These are phyloP conservation scores for Marasmius fiardii DNA, from an alignment of 1,284 basidiomycete genomes.

Conservation along the genomic window DNA sequence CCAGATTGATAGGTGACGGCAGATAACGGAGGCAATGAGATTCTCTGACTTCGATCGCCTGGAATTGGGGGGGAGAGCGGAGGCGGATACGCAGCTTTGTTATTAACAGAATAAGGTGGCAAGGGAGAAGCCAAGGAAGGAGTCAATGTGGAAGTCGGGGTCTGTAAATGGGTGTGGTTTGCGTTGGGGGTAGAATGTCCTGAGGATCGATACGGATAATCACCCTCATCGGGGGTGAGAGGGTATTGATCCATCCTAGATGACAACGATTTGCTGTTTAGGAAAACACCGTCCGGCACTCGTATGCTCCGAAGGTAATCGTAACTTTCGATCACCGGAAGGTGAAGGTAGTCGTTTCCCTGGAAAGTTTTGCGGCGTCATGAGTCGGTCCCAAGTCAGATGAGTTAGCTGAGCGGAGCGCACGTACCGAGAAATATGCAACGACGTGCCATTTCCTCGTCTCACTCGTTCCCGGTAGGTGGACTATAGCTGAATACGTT, in stretches of 20 bases:
- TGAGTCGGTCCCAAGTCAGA: constrained; percentile 1
- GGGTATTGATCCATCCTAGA: constrained; percentile 40
- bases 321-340: constrained; percentile 67
- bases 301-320: constrained; percentile 62
- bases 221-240: constrained; percentile 30
- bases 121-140: too few relatives aligned
- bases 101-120: too few relatives aligned
- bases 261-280: constrained; percentile 58
- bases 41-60: constrained; percentile 21
- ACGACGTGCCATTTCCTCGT: constrained; percentile 76
- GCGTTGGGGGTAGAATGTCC: neutral
- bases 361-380: constrained; percentile 23
- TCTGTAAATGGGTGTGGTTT: constrained; percentile 16
- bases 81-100: constrained; percentile 17
- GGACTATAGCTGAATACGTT: constrained; percentile 72
- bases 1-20: constrained; percentile 25
- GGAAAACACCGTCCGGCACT: constrained; percentile 61
- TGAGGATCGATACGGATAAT: constrained; percentile 7
- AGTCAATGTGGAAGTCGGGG: too few relatives aligned
- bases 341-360: constrained; percentile 62
- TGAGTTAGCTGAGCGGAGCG: constrained; percentile 4
- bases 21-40: constrained; percentile 38
- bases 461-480: constrained; percentile 50
- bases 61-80: constrained; percentile 22
- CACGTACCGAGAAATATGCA: constrained; percentile 69